Evolutionary conservation across 2,329 filamentous ascomycete species (phyloP), one percentile per base, ranked within the genome.

Genomic region (Penicillium thymicola): DNA sequence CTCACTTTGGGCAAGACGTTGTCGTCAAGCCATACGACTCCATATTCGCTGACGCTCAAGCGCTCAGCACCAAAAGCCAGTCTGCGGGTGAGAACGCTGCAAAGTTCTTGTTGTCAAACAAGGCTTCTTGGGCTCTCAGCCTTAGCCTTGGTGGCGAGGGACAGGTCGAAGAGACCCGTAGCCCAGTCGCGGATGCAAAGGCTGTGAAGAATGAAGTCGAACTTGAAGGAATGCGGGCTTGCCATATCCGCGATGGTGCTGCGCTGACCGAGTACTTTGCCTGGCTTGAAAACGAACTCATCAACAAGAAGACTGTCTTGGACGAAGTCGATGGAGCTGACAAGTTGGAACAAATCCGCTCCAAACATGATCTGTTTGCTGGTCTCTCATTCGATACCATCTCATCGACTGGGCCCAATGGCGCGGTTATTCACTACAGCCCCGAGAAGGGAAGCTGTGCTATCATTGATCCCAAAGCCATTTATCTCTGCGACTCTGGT

Each of bases 401-500:
- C 59, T 97, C 93, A 0, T 96, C 92, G 0, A 97, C 92, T 0
- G 94, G 94, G 3, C 78, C 93, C 2, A 96, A 94, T 72, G 94
- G 92, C 56, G 94, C 94, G 5, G 84, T 99, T 13, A 99, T 99
- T 56, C 94, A 99, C 72, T 99, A 99, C 79, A 89, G 89, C 65
- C 92, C 94, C 0, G 90, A 96, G 70, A 85, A 83, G 54, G 91
- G 89, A 21, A 88, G 82, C 60, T 97, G 93, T 75, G 84, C 92
- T 9, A 78, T 84, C 28, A 91, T 99, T 65, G 91, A 99, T 64
- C 90, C 91, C 0, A 85, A 86, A 7, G 86, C 87, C 14, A 85
- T 99, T 57, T 99, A 99, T 69, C 85, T 99, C 3, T 99, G 94
- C 72, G 94, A 99, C 74, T 97, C 94, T 23, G 94, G 94, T 23